Base-by-base conservation (phyloP, 2,329 filamentous ascomycete species). In the Trichoderma asperellum region DNA sequence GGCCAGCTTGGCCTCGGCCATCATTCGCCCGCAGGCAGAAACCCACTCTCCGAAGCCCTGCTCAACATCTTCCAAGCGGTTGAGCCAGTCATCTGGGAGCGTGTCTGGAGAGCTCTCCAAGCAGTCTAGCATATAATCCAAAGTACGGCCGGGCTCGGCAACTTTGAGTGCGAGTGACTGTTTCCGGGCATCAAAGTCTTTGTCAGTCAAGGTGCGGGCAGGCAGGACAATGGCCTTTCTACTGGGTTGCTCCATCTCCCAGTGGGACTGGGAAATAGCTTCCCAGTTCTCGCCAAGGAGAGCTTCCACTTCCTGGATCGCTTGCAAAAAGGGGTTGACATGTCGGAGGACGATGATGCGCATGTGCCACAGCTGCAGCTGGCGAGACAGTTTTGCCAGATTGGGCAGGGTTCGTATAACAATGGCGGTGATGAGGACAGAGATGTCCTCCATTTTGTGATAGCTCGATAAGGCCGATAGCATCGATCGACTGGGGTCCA, bases 371-470 rank as follows among this genome's bases (percentile, higher is more conserved):
- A 86, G 86, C 68, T 89, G 87, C 61, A 98, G 83, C n/a, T 96
- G 80, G 10, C 87, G 86, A 67, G 88, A 89, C 27, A 99, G 81
- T 67, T 87, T 89, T 11, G 93, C 91, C 53, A 97, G 82, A 70
- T 92, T 90, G 1, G 96, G 96, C 24, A 99, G 84, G 4, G 93
- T 89, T 76, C 96, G 92, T n/a, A 99, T 82, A 21, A 97, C 92
- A 40, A 95, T 97, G 34, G 94, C 92, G 1, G 96, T 97, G 68
- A 98, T 87, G 58, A 98, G 86, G 29, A 95, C 93, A 10, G 93
- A 94, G 75, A 97, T 89, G 78, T 98, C 96, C 74, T 96, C 94
- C 84, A 98, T 88, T 71, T 87, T 89, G 71, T 87, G 87, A 79
- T 92, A 92, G 59, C 78, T 82, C 1, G 87, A 75, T 58, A 84